Evolutionary conservation across 139 green algal genomes (phyloP), one percentile per base, ranked within the genome.

Genomic region (Klebsormidium nitens): DNA sequence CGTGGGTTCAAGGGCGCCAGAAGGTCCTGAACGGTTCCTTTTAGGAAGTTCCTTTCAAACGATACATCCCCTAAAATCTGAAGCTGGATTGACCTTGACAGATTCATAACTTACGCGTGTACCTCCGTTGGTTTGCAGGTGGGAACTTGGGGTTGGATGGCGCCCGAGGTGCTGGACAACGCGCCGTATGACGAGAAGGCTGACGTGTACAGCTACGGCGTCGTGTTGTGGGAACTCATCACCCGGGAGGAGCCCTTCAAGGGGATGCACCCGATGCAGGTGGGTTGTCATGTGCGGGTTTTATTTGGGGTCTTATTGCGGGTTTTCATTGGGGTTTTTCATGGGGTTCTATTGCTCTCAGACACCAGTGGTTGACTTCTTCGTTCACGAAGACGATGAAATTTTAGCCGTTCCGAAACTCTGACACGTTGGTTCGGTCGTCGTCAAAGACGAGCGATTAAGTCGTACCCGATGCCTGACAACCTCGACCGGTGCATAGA

Each of bases 111-210:
- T 39, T 64, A 64, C 26, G n/a, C n/a, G 56, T 23, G 56, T 23
- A 62, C 19, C 19, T 42, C 19, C n/a, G 19, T 42, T 61, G 23
- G 19, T 19, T 64, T 64, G 8, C 71, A 73, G 38, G 72, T 72
- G 23, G 77, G 77, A 4, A 83, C 77, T 8, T 80, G 58, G 44
- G 67, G 74, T 36, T 95, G 89, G 87, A 95, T 93, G 89, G 83
- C 89, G 3, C 89, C 89, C 1, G 88, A 92, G 68, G 68, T 85
- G 19, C 44, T 84, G 23, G 35, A 71, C 42, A 36, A 59, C 32
- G 55, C 38, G 36, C 52, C 50, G 11, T 73, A 66, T 36, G 40
- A 84, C 69, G 63, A 74, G 42, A 76, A 66, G 26, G 69, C 67
- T 0, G 74, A 80, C 48, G 74, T 80, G 36, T 80, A 80, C 66